Base-by-base conservation (phyloP, 306 rosid species). In the Vicia faba region DNA sequence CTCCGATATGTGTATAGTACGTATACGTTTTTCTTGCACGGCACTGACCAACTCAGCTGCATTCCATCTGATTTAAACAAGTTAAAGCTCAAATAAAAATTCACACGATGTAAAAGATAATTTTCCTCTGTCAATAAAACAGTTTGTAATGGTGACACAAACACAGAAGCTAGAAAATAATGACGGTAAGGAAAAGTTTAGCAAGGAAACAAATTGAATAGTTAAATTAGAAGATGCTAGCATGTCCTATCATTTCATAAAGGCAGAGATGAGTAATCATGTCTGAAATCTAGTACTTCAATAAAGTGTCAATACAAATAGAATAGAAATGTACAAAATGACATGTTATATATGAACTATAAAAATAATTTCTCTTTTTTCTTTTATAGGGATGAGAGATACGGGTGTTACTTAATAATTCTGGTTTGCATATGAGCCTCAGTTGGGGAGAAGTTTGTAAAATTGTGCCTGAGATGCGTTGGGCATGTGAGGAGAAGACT, bases 41-140 rank as follows among this genome's bases (percentile, higher is more conserved):
- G 79, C 78, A 68, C 75, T 29, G 70, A 81, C 68, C 76, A 93
- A 78, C 81, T 89, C 87, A 67, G 77, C 64, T 58, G 57, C 80
- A 63, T 73, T 79, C 96, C 91, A 88, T 48, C 98, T 89, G 87
- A 62, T 82, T 78, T 66, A 61, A 71, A 78, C 62, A 66, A 55
- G 39, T 44, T 58, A 40, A 69, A 72, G 71, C n/a, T 56, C 58
- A 75, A 58, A 50, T 77, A 18, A 68, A 62, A n/a, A 45, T 33
- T 71, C 60, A 75, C 75, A 78, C 69, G 66, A 69, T 66, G 64
- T 26, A 57, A 61, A 57, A 38, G 14, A 58, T 62, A 46, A 3
- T 12, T 54, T 64, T n/a, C 55, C 66, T 50, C 25, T n/a, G 35
- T 50, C 33, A 67, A 63, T 4, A 45, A 38, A 59, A 56, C n/a